Percentiles rank a stretch among this genome's conserved stretches.
These are phyloP conservation scores for Arctium lappa DNA, from an alignment of 129 eudicot species.

Conservation along the genomic window DNA sequence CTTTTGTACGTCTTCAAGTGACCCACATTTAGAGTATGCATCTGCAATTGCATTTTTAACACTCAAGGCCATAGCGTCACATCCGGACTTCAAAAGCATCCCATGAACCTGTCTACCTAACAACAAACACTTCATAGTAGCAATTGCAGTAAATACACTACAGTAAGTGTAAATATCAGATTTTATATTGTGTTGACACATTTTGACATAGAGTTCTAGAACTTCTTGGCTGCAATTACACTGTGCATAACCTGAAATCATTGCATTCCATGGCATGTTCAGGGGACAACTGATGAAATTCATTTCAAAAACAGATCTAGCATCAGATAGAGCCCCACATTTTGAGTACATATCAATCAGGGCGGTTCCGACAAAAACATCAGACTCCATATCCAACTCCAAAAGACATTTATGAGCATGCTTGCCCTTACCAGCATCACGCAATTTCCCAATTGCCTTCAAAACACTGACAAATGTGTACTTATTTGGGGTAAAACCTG, in stretches of 20 bases:
- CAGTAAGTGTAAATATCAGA: conserved; percentile 45
- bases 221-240: conserved; percentile 28
- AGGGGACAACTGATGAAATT: conserved; percentile 13
- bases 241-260: conserved; percentile 36
- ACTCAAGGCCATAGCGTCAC: neutral
- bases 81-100: conserved; percentile 31
- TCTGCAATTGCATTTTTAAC: conserved; percentile 39
- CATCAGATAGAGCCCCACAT: conserved; percentile 31
- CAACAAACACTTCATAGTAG: conserved; percentile 27
- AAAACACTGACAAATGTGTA: conserved; percentile 36
- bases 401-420: conserved; percentile 33
- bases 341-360: conserved; percentile 46
- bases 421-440: conserved; percentile 36
- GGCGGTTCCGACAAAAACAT: conserved; percentile 39
- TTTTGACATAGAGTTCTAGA: conserved; percentile 26
- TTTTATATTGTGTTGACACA: conserved; percentile 34
- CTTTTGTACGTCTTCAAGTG: conserved; percentile 35
- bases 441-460: conserved; percentile 39
- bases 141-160: conserved; percentile 36
- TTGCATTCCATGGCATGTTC: conserved; percentile 49
- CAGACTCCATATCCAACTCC: conserved; percentile 34
- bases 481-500: conserved; percentile 34
- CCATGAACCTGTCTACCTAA: conserved; percentile 39
- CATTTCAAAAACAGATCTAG: conserved; percentile 31
- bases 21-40: conserved; percentile 46